Evolutionary conservation across 2,329 filamentous ascomycete genomes (phyloP), one percentile per base, ranked within the genome.

Genomic region (Calycina herbarum): DNA sequence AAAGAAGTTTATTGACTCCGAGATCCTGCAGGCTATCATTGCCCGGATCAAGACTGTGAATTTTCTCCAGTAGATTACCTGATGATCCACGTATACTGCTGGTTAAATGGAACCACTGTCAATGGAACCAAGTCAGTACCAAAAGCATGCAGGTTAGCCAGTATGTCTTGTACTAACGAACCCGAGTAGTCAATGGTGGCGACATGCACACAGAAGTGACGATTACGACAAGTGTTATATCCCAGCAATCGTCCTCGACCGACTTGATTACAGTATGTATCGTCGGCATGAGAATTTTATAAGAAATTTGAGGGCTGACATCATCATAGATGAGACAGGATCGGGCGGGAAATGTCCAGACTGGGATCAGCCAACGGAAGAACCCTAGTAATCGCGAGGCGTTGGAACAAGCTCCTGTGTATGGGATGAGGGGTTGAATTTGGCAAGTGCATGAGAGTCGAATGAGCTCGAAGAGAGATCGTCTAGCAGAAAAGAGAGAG

Each of bases 151-250:
- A 13, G 20, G 11, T 15, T n/a, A 4, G 29, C 20, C 10, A 8
- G 7, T 29, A 60, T 45, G 17, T 6, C 27, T 13, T 15, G 20
- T 35, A 20, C 33, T 38, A 35, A 59, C 13, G n/a, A 13, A 35
- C 10, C 29, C 29, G 5, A 13, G n/a, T 45, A 62, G 61, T 29
- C 61, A 62, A 48, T 62, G 61, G 61, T 62, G 61, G 61, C 61
- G 38, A 2, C 61, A 62, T 48, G 61, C 61, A 17, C 61, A 62
- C 51, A 56, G 57, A 20, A 62, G 61, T 13, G 31, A 62, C 10
- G 61, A 62, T 8, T 62, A 62, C 24, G 61, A 62, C 10, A 62
- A 62, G 20, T 62, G 61, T 29, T 62, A 62, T 31, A 51, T 62
- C 20, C 61, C 61, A 40, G 61, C 27, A 24, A 48, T 57, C 17